Base-by-base conservation (phyloP, 1,139 yeast genomes). In the Casaregolazyma suthepensis region DNA sequence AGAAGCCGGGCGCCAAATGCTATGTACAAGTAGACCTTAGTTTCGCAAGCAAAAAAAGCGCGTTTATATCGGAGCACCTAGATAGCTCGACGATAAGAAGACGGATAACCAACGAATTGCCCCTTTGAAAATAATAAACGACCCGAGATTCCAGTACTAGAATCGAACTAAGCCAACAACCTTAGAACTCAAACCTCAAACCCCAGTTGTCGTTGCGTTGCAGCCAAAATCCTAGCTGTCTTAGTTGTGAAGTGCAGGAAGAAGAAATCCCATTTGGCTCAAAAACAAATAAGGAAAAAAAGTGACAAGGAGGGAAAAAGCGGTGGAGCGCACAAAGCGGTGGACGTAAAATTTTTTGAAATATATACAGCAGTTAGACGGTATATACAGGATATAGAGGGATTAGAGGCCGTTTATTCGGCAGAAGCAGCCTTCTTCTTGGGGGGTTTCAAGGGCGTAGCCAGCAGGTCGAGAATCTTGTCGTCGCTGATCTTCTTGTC, bases 401-500 rank as follows among this genome's bases (percentile, higher is more conserved):
- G 9, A n/a, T 35, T 7, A 26, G 31, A 26, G 31, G 31, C 26
- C 26, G 10, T 35, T 35, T 13, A 35, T 35, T 35, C 7, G n/a
- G 51, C 43, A 49, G 56, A 53, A 54, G 67, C 61, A 38, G 64
- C 57, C 53, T 78, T 78, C 74, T 80, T 79, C 70, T 80, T 79
- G 67, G 74, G 74, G 53, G 74, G 69, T 69, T 76, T 76, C 66
- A 81, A 76, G 46, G 90, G 83, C 57, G 79, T 73, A 55, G 82
- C 72, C 61, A 85, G 71, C 57, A 83, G 73, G 55, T 72, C 71
- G 55, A 74, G 66, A 55, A 81, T 66, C 46, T 74, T 79, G 67
- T 80, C 83, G 64, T 81, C 82, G 53, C 75, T 70, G 55, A 85
- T 71, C 65, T 71, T 73, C 74, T 83, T 82, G 45, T 83, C 87